phyloP scores from a whole-genome alignment of 163 green algal genomes.

The Chlorella variabilis region DNA sequence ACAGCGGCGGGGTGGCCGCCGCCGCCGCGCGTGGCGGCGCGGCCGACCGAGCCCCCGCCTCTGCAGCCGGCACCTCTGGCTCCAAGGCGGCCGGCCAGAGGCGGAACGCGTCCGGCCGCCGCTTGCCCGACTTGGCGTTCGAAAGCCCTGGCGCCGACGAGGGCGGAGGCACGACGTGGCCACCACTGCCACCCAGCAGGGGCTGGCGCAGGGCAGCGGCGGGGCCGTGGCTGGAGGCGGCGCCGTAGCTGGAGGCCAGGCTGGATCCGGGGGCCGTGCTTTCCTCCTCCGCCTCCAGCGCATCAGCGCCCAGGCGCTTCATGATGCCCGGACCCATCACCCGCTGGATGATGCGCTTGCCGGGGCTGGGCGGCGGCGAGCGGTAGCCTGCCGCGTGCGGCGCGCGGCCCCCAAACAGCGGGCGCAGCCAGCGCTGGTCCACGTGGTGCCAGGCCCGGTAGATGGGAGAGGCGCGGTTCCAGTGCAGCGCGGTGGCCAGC shows the following conservation, averaged over 20 bases:
- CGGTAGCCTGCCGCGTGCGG: background rate
- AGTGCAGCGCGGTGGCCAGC: slow-evolving; percentile 24
- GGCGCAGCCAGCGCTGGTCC: background rate
- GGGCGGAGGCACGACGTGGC: background rate
- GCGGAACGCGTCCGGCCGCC: slow-evolving; percentile 19
- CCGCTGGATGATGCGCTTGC: background rate
- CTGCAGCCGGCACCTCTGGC: background rate
- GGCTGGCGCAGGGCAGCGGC: background rate
- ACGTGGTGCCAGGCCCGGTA: slow-evolving; percentile 23
- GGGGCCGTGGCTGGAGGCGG: background rate
- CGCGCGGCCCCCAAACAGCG: slow-evolving; percentile 13
- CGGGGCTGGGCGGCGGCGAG: slow-evolving; percentile 18
- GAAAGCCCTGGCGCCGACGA: background rate
- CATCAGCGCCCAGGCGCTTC: background rate
- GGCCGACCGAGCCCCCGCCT: background rate
- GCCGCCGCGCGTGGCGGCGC: background rate
- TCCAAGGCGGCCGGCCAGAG: background rate
- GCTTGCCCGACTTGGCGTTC: background rate
- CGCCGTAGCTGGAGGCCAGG: background rate
- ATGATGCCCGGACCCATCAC: slow-evolving; percentile 15
- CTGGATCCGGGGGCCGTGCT: too few species aligned
- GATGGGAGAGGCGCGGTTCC: background rate
- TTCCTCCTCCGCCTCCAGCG: too few species aligned
- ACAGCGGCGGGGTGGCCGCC: background rate
- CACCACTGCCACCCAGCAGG: background rate